Evolutionary conservation across 2,329 filamentous ascomycete genomes (phyloP).

Genomic region (Colletotrichum musae): DNA sequence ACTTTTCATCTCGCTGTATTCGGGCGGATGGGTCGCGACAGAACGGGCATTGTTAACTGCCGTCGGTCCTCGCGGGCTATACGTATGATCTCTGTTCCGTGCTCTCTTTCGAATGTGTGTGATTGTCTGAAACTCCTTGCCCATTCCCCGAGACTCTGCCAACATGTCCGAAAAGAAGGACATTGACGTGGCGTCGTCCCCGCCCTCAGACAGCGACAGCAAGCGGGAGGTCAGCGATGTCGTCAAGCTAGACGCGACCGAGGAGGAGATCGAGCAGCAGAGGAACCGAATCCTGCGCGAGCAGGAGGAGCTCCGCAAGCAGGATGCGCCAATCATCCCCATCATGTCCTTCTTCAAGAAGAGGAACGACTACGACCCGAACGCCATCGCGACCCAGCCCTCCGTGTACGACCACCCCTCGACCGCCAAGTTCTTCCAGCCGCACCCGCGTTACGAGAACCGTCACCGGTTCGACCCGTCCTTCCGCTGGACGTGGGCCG

Average conservation of each 20-base stretch:
- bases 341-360: slow-evolving; percentile 45
- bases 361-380: slow-evolving; percentile 40
- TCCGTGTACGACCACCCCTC: slow-evolving; percentile 62
- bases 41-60: background rate
- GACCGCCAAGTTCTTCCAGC: slow-evolving; percentile 53
- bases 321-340: slow-evolving; percentile 44
- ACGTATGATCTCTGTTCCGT: background rate
- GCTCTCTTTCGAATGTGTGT: background rate
- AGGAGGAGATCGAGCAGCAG: slow-evolving; percentile 32
- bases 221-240: slow-evolving; percentile 5
- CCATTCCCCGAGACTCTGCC: background rate
- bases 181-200: background rate
- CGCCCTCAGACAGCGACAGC: slow-evolving; percentile 3
- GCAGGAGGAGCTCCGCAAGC: slow-evolving; percentile 43
- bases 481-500: slow-evolving; percentile 52
- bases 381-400: slow-evolving; percentile 54
- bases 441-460: slow-evolving; percentile 51
- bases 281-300: slow-evolving; percentile 30
- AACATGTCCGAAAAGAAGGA: slow-evolving; percentile 26
- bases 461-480: slow-evolving; percentile 51
- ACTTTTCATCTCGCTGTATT: background rate
- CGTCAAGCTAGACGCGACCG: slow-evolving; percentile 9
- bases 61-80: background rate
- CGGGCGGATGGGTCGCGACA: background rate
- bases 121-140: background rate